Evolutionary conservation across 176 grass and related monocot species (phyloP).

Genomic region (Rhynchospora pubera): DNA sequence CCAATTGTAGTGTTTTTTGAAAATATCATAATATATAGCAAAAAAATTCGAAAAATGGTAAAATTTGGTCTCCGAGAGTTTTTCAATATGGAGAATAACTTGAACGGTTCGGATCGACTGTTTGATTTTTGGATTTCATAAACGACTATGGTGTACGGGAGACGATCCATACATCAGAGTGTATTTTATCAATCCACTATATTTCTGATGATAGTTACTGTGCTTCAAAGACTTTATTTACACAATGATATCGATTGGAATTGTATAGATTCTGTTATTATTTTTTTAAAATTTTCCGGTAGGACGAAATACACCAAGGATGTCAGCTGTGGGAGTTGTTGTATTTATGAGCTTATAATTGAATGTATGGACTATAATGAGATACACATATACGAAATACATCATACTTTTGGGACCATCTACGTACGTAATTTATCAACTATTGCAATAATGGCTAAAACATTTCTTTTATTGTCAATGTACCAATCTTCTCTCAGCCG

Average conservation of each 20-base stretch:
- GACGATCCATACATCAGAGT: too few species aligned
- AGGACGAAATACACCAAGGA: not conserved
- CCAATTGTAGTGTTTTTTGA: too few species aligned
- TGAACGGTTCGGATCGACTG: too few species aligned
- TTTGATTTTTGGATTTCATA: too few species aligned
- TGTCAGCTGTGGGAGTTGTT: not conserved
- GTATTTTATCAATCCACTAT: too few species aligned
- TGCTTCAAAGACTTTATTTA: not conserved
- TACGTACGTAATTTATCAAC: not conserved
- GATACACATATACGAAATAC: not conserved
- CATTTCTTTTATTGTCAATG: not conserved
- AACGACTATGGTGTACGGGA: too few species aligned
- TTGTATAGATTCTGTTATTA: not conserved
- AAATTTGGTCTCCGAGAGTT: too few species aligned
- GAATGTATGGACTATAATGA: not conserved
- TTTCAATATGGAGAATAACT: too few species aligned
- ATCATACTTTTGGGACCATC: slow-evolving; percentile 3
- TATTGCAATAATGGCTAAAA: not conserved
- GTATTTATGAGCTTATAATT: not conserved
- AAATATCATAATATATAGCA: too few species aligned
- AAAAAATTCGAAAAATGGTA: too few species aligned
- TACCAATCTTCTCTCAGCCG: not conserved
- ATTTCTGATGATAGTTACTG: not conserved
- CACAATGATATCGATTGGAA: not conserved
- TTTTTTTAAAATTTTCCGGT: not conserved